A percentile compares a stretch with the other conserved stretches of the same genome.
These are phyloP conservation scores for Wickerhamomyces bisporus DNA, from an alignment of 805 yeast species.

Conservation along the genomic window DNA sequence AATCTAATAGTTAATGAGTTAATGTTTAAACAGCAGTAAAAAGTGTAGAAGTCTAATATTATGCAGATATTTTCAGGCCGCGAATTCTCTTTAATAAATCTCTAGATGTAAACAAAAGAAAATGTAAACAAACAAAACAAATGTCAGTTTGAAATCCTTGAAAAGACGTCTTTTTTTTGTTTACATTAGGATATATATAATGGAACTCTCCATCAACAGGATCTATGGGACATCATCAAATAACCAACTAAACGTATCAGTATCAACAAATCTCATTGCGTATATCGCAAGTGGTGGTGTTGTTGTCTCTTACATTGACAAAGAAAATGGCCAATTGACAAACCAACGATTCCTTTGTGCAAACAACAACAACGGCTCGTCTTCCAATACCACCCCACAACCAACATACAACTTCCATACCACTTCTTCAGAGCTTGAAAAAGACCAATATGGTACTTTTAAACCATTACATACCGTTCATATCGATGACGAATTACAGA, in stretches of 20 bases:
- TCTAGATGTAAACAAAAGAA: constrained; percentile 1
- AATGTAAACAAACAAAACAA: constrained; percentile 1
- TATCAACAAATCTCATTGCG: constrained; percentile 38
- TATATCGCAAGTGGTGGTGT: constrained; percentile 60
- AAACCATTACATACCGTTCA: constrained; percentile 2
- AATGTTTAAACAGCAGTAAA: not conserved
- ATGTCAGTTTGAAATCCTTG: no score
- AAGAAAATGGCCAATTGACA: constrained; percentile 14
- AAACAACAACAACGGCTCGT: constrained; percentile 17
- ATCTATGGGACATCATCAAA: constrained; percentile 46
- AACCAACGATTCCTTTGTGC: constrained; percentile 52
- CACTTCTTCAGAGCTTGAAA: constrained; percentile 1
- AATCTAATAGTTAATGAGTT: not conserved
- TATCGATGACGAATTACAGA: constrained; percentile 1
- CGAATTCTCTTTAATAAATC: no score
- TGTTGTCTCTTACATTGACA: constrained; percentile 37
- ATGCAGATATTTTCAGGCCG: no score
- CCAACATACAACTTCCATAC: not conserved
- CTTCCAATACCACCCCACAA: not conserved
- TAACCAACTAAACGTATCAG: constrained; percentile 34
- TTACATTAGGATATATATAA: no score
- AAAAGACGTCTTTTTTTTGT: no score
- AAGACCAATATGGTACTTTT: constrained; percentile 9
- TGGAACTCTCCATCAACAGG: constrained; percentile 18
- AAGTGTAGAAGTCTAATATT: no score